These are phyloP conservation scores for Cladophialophora yegresii DNA, from an alignment of 2,329 filamentous ascomycete species.

Conservation along the genomic window DNA sequence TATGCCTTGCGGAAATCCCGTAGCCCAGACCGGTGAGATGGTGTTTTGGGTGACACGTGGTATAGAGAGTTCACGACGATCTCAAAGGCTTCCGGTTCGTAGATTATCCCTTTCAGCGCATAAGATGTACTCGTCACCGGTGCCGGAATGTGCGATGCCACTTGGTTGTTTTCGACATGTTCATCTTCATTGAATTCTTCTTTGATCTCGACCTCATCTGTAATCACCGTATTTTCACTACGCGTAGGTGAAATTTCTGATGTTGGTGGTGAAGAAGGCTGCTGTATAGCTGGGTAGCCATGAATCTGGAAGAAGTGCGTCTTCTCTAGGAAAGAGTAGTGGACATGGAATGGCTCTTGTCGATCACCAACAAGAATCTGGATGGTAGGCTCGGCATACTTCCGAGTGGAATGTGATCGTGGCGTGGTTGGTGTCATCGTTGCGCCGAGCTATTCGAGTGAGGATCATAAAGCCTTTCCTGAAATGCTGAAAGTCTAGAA, in stretches of 20 bases:
- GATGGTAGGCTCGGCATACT: constrained; percentile 23
- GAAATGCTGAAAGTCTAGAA: neutral
- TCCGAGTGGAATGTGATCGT: neutral
- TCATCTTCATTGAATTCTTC: neutral
- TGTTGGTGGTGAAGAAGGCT: neutral
- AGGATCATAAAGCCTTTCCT: neutral
- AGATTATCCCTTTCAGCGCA: constrained; percentile 20
- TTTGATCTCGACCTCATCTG: constrained; percentile 11
- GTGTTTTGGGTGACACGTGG: constrained; percentile 18
- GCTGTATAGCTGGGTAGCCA: constrained; percentile 11
- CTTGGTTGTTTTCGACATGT: neutral
- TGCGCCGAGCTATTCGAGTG: neutral
- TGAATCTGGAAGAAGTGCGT: constrained; percentile 34
- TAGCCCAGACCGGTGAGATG: constrained; percentile 1
- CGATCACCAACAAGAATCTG: constrained; percentile 30
- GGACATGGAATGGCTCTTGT: constrained; percentile 28
- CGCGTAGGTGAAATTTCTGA: neutral
- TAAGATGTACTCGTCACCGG: constrained; percentile 12
- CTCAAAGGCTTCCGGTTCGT: constrained; percentile 26
- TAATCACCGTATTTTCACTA: constrained; percentile 7
- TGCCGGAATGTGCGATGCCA: neutral
- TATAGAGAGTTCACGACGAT: constrained; percentile 34
- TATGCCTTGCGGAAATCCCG: constrained; percentile 28
- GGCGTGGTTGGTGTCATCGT: constrained; percentile 4
- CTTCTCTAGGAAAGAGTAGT: constrained; percentile 19